Evolutionary conservation across 1,139 yeast genomes (phyloP).

Genomic region (Geotrichum siamense): DNA sequence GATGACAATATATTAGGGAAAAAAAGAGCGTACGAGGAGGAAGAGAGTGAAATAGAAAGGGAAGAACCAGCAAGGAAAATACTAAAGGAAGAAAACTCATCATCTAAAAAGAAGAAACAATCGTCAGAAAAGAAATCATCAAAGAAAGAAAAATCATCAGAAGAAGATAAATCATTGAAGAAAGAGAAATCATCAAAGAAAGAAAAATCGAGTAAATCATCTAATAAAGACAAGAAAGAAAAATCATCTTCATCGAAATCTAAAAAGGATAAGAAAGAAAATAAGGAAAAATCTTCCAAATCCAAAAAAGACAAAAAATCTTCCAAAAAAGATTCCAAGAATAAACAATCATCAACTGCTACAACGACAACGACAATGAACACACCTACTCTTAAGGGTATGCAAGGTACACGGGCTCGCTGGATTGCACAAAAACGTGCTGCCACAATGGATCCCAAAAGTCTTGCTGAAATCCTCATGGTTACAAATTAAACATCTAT

Average conservation of each 20-base stretch:
- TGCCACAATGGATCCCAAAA: slow-evolving; percentile 81
- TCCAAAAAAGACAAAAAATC: slow-evolving; percentile 25
- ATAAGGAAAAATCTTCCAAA: slow-evolving; percentile 27
- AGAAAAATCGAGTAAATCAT: slow-evolving; percentile 31
- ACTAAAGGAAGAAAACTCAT: slow-evolving; percentile 30
- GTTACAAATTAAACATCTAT: slow-evolving; percentile 37
- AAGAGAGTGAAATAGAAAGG: slow-evolving; percentile 29
- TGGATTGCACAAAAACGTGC: slow-evolving; percentile 88
- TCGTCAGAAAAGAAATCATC: slow-evolving; percentile 48
- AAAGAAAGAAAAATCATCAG: slow-evolving; percentile 32
- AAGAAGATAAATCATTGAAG: slow-evolving; percentile 27
- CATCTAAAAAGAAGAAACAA: slow-evolving; percentile 40
- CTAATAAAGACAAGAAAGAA: slow-evolving; percentile 14
- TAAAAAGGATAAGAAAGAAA: slow-evolving; percentile 31
- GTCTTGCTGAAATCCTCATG: slow-evolving; percentile 90
- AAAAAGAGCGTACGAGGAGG: slow-evolving; percentile 31
- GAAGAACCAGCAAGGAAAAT: slow-evolving; percentile 27
- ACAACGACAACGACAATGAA: slow-evolving; percentile 21
- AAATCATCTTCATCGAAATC: slow-evolving; percentile 28
- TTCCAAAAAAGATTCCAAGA: slow-evolving; percentile 18
- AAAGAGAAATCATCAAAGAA: slow-evolving; percentile 30
- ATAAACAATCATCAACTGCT: neutral
- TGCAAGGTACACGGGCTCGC: slow-evolving; percentile 72
- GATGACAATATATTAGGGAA: slow-evolving; percentile 41
- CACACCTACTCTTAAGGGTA: slow-evolving; percentile 43